Conservation (phyloP, 2,329 filamentous ascomycete genomes). For the Trichoderma pleuroti region DNA sequence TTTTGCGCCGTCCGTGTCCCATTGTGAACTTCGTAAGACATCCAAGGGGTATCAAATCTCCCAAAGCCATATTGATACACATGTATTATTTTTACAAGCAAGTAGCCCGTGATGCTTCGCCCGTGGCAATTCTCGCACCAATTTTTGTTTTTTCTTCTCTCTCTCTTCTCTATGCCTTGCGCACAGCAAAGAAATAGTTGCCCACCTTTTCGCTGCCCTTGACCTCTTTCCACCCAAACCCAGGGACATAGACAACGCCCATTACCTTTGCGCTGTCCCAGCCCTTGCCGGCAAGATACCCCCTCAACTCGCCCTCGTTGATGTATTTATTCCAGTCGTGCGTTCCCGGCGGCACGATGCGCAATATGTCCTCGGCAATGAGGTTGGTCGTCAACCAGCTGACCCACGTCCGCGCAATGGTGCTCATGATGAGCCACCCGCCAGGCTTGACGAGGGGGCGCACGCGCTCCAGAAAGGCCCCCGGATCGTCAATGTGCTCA, state of each 20-base stretch:
- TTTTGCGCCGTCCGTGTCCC: not conserved
- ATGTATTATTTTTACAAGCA: not conserved
- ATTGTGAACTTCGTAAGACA: not conserved
- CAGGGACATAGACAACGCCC: conserved; percentile 88
- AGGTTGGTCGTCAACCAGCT: conserved; percentile 93
- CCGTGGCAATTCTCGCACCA: not conserved
- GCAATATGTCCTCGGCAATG: conserved; percentile 80
- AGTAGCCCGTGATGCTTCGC: not conserved
- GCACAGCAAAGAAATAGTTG: conserved; percentile 94
- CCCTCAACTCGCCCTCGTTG: conserved; percentile 72
- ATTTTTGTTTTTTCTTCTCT: no score
- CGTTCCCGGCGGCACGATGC: conserved; percentile 86
- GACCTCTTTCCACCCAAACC: conserved; percentile 83
- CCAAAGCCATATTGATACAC: conserved; percentile 8
- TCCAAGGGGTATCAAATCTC: conserved; percentile 10
- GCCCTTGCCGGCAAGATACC: conserved; percentile 48
- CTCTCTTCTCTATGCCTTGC: conserved; percentile 35
- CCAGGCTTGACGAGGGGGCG: conserved; percentile 78
- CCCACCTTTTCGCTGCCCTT: conserved; percentile 77
- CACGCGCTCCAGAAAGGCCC: conserved; percentile 68
- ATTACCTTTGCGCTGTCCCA: conserved; percentile 63
- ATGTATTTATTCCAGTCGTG: conserved; percentile 98
- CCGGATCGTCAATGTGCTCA: conserved; percentile 80
- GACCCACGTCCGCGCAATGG: conserved; percentile 83
- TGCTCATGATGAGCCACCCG: conserved; percentile 89